Base-by-base conservation (phyloP, 1,139 yeast species). In the Taphrina sp. region DNA sequence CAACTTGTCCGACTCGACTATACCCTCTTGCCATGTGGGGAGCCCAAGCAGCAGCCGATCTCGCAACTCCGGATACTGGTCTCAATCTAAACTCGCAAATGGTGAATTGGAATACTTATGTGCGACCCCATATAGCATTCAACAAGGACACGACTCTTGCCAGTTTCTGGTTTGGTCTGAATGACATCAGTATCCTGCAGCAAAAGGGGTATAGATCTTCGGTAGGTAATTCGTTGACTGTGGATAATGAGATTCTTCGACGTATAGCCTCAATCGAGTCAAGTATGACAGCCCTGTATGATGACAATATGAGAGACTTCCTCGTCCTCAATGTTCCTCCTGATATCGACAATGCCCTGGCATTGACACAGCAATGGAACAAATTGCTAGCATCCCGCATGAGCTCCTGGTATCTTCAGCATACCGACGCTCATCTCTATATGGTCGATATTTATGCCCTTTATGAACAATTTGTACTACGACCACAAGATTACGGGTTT, bases 141-240 rank as follows among this genome's bases (percentile, higher is more conserved):
- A 38, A 38, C 17, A 28, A 5, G 2, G 26, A 20, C 14, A 28
- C 29, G n/a, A 38, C 43, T 8, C 43, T 38, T 12, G 28, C 12
- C n/a, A 29, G 22, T 17, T 12, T 38, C 12, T 38, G 43, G 43
- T 38, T 38, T 22, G 43, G 43, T 5, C 16, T 38, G 17, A 38
- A 38, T 7, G 43, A 38, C 16, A 20, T 38, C 16, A 7, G 14
- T 20, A 8, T 14, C 14, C 24, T 38, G 29, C 29, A 7, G 4
- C 19, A n/a, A 2, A 36, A 17, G 24, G 10, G 24, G 17, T 7
- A 3, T 8, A 5, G 8, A 8, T n/a, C n/a, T n/a, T n/a, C n/a
- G n/a, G 8, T 38, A 16, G 7, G 16, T 8, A n/a, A 22, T 20
- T 29, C 22, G 12, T 7, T 38, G 16, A 17, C 22, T 7, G 4